These are phyloP conservation scores for Ajuga chamaepitys DNA, from an alignment of 257 asterid genomes.

Conservation along the genomic window DNA sequence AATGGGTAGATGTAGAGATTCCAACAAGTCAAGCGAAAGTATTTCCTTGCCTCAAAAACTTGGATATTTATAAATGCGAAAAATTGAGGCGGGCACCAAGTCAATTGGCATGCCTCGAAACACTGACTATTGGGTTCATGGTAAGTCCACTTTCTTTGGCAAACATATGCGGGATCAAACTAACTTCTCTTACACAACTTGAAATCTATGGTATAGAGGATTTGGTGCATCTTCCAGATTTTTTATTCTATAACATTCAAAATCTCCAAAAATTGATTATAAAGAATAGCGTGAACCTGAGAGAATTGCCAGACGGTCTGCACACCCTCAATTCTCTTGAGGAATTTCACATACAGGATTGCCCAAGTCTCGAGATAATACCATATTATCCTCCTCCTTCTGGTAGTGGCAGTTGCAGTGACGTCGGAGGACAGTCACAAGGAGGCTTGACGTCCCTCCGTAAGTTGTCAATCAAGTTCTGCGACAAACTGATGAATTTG, in stretches of 20 bases:
- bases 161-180: background rate
- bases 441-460: background rate
- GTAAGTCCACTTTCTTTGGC: background rate
- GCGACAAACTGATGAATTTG: background rate
- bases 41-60: background rate
- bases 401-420: no score
- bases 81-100: slow-evolving; percentile 7
- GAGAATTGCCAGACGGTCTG: background rate
- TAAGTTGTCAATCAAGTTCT: background rate
- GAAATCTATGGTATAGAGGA: background rate
- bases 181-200: background rate
- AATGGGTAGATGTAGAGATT: background rate
- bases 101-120: slow-evolving; percentile 16
- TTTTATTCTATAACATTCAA: background rate
- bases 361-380: background rate
- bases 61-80: background rate
- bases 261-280: background rate
- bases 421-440: no score
- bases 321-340: background rate
- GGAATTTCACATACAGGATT: background rate
- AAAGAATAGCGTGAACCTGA: background rate
- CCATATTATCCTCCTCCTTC: background rate
- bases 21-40: background rate
- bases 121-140: background rate
- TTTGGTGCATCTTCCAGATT: background rate